phyloP scores from a whole-genome alignment of 208 protist species.

The Leishmania major region DNA sequence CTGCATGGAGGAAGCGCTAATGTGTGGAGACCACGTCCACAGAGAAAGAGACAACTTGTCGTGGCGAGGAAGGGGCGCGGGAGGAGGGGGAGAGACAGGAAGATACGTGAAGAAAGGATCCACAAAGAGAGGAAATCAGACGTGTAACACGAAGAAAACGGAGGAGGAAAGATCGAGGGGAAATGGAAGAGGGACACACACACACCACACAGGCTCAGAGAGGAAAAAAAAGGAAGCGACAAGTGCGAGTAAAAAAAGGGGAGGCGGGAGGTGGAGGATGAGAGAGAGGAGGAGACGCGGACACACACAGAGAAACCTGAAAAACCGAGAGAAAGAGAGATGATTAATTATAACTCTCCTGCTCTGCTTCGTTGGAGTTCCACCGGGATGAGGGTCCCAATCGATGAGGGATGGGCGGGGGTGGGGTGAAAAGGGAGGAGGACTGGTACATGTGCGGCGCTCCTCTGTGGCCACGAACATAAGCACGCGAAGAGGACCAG shows the following conservation, averaged over 20 bases:
- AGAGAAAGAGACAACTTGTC: too few relatives aligned
- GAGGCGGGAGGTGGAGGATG: too few relatives aligned
- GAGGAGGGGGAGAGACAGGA: neutral
- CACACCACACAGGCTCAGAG: neutral
- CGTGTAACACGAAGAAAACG: neutral
- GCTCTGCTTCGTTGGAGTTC: neutral
- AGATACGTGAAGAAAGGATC: too few relatives aligned
- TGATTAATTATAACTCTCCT: neutral
- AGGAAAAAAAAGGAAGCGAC: neutral
- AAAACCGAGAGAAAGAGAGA: neutral
- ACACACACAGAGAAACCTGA: neutral
- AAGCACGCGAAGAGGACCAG: neutral
- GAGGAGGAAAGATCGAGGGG: too few relatives aligned
- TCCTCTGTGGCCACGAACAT: neutral
- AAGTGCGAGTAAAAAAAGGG: neutral
- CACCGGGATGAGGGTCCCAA: neutral
- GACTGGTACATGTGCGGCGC: neutral
- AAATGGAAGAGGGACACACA: neutral
- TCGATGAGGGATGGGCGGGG: neutral
- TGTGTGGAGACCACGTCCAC: too few relatives aligned
- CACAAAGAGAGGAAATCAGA: too few relatives aligned
- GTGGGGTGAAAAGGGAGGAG: neutral
- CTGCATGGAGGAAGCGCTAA: too few relatives aligned
- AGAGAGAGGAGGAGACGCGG: neutral
- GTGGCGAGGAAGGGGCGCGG: too few relatives aligned